Evolutionary conservation across 2,329 filamentous ascomycete species (phyloP), one percentile per base, ranked within the genome.

Genomic region (Aspergillus amoenus): DNA sequence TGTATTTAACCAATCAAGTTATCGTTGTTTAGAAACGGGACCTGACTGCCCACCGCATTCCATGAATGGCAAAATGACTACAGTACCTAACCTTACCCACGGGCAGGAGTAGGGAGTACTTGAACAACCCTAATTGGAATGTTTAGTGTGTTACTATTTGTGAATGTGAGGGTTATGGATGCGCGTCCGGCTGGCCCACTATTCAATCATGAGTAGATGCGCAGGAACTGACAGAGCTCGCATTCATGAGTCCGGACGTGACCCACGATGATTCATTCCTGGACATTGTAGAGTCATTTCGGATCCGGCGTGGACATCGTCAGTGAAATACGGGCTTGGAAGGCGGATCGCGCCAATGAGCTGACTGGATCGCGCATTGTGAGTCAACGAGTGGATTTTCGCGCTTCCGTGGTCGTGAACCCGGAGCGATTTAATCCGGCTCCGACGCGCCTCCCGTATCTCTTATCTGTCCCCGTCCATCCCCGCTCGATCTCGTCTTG

Each of bases 391-490:
- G 40, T 51, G 46, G 53, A 50, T 44, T 32, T 50, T 49, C 15
- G 32, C 18, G 17, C 27, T n/a, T 30, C 34, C 21, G 6, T 22
- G 11, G 24, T 27, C 4, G 40, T 8, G 34, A 21, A 22, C 21
- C 5, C 27, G 50, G 32, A 47, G 12, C 7, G n/a, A 21, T 9
- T 47, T 41, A 41, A 17, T 41, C 44, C 41, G 53, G 37, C 15
- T 18, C 45, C 30, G 42, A 57, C 55, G 55, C 43, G 48, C 45
- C 32, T 12, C n/a, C 46, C 27, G 32, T 55, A 50, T 47, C 48
- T 42, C 51, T 61, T 62, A 62, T 62, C 61, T 48, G 34, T 45
- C 30, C 30, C 41, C 37, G 17, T 13, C 34, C 34, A 3, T 27
- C 53, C 53, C 55, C 55, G 44, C 55, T 39, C 11, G 24, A 27